These are phyloP conservation scores for Camellia granthamiana DNA, from an alignment of 148 eudicot species.

Conservation along the genomic window DNA sequence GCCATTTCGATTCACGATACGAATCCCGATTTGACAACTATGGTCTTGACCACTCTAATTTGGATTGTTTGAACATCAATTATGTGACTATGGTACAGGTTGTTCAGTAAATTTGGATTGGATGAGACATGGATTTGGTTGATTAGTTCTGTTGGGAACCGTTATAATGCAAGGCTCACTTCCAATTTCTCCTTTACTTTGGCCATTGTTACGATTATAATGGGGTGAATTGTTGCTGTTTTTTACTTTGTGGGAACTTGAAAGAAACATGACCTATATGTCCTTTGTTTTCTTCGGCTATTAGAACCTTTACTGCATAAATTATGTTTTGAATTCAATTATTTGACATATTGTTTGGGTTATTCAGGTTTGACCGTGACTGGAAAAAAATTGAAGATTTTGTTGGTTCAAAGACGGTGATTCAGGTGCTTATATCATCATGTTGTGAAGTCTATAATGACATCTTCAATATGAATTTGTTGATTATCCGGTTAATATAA, in stretches of 20 bases:
- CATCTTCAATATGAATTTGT: background rate
- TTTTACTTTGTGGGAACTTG: background rate
- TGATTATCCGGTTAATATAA: background rate
- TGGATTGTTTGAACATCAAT: too few relatives aligned
- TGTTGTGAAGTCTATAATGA: background rate
- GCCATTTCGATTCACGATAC: too few relatives aligned
- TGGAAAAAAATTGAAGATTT: constrained; percentile 98
- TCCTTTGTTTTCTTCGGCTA: background rate
- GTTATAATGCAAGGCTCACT: background rate
- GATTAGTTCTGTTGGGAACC: constrained; percentile 1
- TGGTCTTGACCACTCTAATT: too few relatives aligned
- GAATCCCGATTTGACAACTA: too few relatives aligned
- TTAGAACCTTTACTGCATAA: background rate
- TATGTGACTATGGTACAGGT: too few relatives aligned
- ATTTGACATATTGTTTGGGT: constrained; percentile 6
- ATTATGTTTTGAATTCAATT: background rate
- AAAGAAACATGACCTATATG: background rate
- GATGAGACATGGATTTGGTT: background rate
- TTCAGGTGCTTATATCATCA: constrained; percentile 55
- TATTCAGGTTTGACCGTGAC: constrained; percentile 84
- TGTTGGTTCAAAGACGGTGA: constrained; percentile 88
- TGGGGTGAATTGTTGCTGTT: background rate
- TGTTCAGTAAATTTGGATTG: too few relatives aligned
- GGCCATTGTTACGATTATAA: background rate
- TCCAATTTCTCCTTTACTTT: background rate